Conservation (phyloP, 2,329 filamentous ascomycete species). For the Alternaria atra region DNA sequence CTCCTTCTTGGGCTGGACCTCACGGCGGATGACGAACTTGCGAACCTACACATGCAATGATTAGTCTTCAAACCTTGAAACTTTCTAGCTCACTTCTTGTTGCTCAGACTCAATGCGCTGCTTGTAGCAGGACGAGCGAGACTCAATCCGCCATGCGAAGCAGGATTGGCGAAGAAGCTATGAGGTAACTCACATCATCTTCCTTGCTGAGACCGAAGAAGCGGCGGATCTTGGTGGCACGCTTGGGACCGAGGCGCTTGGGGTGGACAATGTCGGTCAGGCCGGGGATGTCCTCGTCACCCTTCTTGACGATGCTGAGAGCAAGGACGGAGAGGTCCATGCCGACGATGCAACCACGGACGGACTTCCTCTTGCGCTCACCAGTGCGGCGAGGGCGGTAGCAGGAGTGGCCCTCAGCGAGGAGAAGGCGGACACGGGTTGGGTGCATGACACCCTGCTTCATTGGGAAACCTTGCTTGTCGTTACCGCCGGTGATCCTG, state of each 20-base stretch:
- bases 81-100: conserved; percentile 27
- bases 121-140: conserved; percentile 63
- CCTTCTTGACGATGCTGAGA: conserved; percentile 97
- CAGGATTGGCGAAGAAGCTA: conserved; percentile 72
- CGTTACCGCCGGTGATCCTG: conserved; percentile 99
- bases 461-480: conserved; percentile 99
- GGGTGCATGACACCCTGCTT: conserved; percentile 99
- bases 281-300: conserved; percentile 91
- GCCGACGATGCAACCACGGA: conserved; percentile 98
- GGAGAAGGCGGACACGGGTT: conserved; percentile 96
- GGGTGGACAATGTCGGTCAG: conserved; percentile 97
- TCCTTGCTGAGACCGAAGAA: conserved; percentile 99
- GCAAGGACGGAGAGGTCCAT: conserved; percentile 95
- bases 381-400: conserved; percentile 97
- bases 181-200: conserved; percentile 92
- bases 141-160: conserved; percentile 55
- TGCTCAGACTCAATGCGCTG: conserved; percentile 60
- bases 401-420: conserved; percentile 97
- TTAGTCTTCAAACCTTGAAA: conserved; percentile 27
- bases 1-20: conserved; percentile 94
- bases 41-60: conserved; percentile 72
- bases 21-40: conserved; percentile 99
- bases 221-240: conserved; percentile 98
- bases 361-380: conserved; percentile 99
- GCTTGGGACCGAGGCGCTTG: conserved; percentile 99